These are phyloP conservation scores for Phaeosphaeriaceae sp. DNA, from an alignment of 2,329 filamentous ascomycete genomes.

Conservation along the genomic window DNA sequence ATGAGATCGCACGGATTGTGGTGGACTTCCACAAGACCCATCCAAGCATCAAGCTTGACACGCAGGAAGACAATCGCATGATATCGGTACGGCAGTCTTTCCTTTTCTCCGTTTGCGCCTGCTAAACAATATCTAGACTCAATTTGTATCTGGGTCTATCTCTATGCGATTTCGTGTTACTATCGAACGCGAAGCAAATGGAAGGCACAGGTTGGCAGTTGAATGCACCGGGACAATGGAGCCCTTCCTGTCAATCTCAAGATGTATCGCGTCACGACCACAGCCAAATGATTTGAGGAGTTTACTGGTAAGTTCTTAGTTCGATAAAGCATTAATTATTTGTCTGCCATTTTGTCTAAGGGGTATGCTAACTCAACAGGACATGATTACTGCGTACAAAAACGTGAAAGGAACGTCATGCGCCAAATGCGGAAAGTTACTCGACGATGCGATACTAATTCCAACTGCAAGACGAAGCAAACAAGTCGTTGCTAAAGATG, in stretches of 20 bases:
- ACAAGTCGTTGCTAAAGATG: conserved; percentile 23
- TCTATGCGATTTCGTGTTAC: conserved; percentile 36
- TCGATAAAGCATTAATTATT: background rate
- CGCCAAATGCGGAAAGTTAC: conserved; percentile 39
- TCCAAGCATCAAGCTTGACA: conserved; percentile 37
- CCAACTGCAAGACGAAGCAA: conserved; percentile 43
- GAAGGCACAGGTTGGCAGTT: conserved; percentile 31
- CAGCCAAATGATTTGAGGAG: conserved; percentile 38
- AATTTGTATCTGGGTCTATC: conserved; percentile 31
- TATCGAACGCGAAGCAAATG: conserved; percentile 35
- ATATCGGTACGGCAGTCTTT: conserved; percentile 28
- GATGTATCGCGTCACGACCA: conserved; percentile 43
- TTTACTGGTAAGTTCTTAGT: conserved; percentile 38
- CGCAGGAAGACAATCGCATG: conserved; percentile 27
- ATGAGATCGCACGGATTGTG: conserved; percentile 31
- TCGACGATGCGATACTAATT: conserved; percentile 32
- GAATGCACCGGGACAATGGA: conserved; percentile 40
- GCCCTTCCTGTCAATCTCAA: conserved; percentile 37
- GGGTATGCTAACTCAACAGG: conserved; percentile 28
- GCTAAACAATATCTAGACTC: conserved; percentile 25
- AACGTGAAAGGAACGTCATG: conserved; percentile 37
- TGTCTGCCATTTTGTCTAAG: background rate
- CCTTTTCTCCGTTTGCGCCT: background rate
- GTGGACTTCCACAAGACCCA: conserved; percentile 32
- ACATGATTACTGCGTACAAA: conserved; percentile 51